These are phyloP conservation scores for Zymoseptoria passerinii DNA, from an alignment of 2,329 filamentous ascomycete genomes.

Conservation along the genomic window DNA sequence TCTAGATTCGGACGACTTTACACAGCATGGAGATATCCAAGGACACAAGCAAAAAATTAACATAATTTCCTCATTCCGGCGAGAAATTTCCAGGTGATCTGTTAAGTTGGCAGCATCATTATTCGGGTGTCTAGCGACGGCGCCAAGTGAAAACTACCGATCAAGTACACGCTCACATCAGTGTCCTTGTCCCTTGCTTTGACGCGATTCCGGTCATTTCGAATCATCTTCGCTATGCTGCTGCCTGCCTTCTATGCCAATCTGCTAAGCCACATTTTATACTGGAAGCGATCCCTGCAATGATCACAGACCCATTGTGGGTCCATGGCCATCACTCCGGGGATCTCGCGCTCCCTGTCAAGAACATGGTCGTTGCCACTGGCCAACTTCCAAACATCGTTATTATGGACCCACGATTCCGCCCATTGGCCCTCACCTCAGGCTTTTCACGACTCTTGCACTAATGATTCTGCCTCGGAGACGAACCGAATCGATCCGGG, in stretches of 20 bases:
- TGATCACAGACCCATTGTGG: neutral
- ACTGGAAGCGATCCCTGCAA: neutral
- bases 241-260: neutral
- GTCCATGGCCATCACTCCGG: neutral
- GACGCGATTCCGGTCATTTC: neutral
- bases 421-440: neutral
- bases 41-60: neutral
- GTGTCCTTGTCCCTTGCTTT: too few relatives aligned
- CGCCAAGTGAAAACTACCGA: too few relatives aligned
- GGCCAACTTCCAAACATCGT: neutral
- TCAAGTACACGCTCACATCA: too few relatives aligned
- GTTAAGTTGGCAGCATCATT: too few relatives aligned
- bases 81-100: too few relatives aligned
- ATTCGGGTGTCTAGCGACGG: too few relatives aligned
- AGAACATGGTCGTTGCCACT: neutral
- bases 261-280: neutral
- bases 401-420: neutral
- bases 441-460: neutral
- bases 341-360: neutral
- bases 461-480: neutral
- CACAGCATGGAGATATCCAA: neutral
- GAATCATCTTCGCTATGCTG: neutral
- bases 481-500: neutral
- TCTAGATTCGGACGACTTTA: conserved; percentile 11
- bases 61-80: neutral